These are phyloP conservation scores for Candida hungchunana DNA, from an alignment of 805 yeast genomes.

Conservation along the genomic window DNA sequence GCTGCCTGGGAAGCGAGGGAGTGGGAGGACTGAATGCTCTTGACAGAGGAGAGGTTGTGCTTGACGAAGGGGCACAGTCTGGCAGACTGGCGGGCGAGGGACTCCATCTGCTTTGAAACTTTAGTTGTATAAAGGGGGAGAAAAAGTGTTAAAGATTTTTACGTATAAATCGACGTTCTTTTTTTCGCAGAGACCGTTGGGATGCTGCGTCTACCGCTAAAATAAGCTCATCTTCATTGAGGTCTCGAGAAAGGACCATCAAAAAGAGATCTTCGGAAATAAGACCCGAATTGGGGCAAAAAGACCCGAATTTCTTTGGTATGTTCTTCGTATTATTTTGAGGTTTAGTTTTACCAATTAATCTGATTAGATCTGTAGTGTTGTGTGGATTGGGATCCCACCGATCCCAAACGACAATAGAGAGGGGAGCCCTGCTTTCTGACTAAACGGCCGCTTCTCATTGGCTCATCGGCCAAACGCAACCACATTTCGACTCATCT, in stretches of 20 bases:
- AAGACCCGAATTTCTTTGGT: too few relatives aligned
- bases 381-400: too few relatives aligned
- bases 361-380: too few relatives aligned
- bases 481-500: background rate
- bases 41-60: constrained; percentile 45
- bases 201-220: background rate
- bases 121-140: too few relatives aligned
- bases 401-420: too few relatives aligned
- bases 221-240: too few relatives aligned
- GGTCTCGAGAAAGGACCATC: too few relatives aligned
- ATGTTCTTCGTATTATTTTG: too few relatives aligned
- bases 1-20: constrained; percentile 46
- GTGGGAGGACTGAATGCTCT: constrained; percentile 46
- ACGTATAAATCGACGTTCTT: background rate
- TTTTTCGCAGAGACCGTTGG: background rate
- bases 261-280: too few relatives aligned
- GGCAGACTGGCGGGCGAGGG: constrained; percentile 70
- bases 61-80: constrained; percentile 82
- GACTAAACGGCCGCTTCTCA: constrained; percentile 1
- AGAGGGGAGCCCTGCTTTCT: background rate
- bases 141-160: constrained; percentile 1
- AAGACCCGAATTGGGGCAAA: too few relatives aligned
- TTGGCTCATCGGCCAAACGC: constrained; percentile 1
- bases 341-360: too few relatives aligned
- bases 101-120: too few relatives aligned